Base-by-base conservation (phyloP, 83 land plant species). In the Diphasiastrum complanatum region DNA sequence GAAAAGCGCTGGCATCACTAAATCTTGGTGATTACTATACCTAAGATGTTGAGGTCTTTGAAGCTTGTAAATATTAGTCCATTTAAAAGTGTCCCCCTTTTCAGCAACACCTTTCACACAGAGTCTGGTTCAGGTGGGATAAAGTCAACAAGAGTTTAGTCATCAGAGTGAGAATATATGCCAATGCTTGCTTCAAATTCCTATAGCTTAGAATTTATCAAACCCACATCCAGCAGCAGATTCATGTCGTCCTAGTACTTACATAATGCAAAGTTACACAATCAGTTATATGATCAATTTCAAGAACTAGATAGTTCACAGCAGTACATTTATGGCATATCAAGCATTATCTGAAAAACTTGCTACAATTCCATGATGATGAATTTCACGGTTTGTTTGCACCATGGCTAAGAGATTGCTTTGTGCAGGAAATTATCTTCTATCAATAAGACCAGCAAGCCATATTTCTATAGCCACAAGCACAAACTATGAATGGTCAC, bases 401-500 rank as follows among this genome's bases (percentile, higher is more conserved):
- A 24, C 16, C 36, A 40, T 60, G 30, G 27, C 16, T 24, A 37
- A 60, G 34, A 22, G 3, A 40, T 40, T 38, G 3, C 3, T 12
- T 11, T 45, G 22, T 67, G 71, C 79, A 91, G 97, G 97, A 14
- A 87, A 91, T 64, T 91, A 73, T 68, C 50, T 91, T 26, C 70
- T 91, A 26, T 87, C 95, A 16, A 74, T 91, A 28, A 78, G 87
- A 54, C 97, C 97, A 49, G 61, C 54, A 40, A 33, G 2, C 18
- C 36, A 25, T 30, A 29, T 29, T 35, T 26, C 52, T 53, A 2
- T 67, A 33, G 75, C 71, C 0, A 45, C 24, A 19, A 45, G 62
- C 29, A 45, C 62, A 54, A 49, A 77, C 10, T 71, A 76, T 37
- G 84, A 80, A 20, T 91, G 97, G 95, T 91, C 97, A 46, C 95